A percentile compares a stretch with the other conserved stretches of the same genome.
phyloP scores from a whole-genome alignment of 1,284 basidiomycete genomes.

The Afroboletus lepidellus region DNA sequence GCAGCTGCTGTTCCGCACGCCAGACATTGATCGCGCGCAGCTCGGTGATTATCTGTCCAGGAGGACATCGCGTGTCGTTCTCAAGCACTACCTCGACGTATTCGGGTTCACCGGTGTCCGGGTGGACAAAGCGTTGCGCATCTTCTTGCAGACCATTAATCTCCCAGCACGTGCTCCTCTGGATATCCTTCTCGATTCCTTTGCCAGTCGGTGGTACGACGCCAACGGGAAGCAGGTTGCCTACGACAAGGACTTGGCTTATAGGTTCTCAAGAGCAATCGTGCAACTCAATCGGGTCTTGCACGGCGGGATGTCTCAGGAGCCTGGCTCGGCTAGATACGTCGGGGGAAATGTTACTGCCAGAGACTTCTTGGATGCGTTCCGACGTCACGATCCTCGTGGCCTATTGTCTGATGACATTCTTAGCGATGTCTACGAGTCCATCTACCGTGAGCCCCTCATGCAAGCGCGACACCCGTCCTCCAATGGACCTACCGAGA shows the following conservation, averaged over 20 bases:
- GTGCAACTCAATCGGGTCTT: conserved; percentile 84
- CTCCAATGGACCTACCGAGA: conserved; percentile 43
- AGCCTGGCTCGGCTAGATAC: conserved; percentile 61
- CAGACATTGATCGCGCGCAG: conserved; percentile 81
- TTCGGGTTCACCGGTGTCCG: conserved; percentile 83
- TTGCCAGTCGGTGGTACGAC: conserved; percentile 87
- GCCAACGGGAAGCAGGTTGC: conserved; percentile 79
- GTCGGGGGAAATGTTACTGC: conserved; percentile 63
- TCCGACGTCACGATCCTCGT: conserved; percentile 71
- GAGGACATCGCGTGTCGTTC: conserved; percentile 66
- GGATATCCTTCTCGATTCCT: conserved; percentile 77
- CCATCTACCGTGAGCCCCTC: conserved; percentile 70
- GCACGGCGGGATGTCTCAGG: conserved; percentile 62
- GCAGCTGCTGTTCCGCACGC: conserved; percentile 79
- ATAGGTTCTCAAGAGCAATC: conserved; percentile 79
- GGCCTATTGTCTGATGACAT: conserved; percentile 69
- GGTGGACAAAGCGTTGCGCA: conserved; percentile 86
- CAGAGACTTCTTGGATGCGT: conserved; percentile 78
- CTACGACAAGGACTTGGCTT: conserved; percentile 77
- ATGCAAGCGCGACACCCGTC: conserved; percentile 64
- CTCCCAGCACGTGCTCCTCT: conserved; percentile 59
- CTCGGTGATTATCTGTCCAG: conserved; percentile 82
- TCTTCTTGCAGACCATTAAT: conserved; percentile 82
- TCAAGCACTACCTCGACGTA: conserved; percentile 83
- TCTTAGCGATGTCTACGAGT: conserved; percentile 74